Evolutionary conservation across 2,329 filamentous ascomycete species (phyloP), one percentile per base, ranked within the genome.

Genomic region (Boeremia lycopersici): DNA sequence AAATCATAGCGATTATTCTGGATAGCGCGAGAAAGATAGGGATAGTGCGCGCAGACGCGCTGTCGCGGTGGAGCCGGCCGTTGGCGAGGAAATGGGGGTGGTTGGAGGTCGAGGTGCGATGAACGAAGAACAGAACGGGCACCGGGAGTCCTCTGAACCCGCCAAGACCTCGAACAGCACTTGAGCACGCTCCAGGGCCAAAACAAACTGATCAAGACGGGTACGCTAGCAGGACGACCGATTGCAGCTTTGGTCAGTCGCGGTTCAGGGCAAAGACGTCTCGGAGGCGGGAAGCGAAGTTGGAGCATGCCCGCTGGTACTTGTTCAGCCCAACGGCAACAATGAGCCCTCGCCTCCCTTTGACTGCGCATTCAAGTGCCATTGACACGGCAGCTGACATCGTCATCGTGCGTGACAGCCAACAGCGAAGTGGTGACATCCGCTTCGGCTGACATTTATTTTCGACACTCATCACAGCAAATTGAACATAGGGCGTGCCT

Each of bases 41-140:
- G 40, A 36, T 50, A 55, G 54, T 53, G 64, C 62, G 68, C 64
- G 62, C 56, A 56, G 60, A 63, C 64, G 70, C 65, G 67, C 56
- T 49, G 64, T 59, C 57, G 64, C 54, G 56, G 59, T 48, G 57
- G 40, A 45, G 40, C 35, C 35, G 49, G 46, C 17, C 41, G 52
- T 47, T 46, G 48, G 58, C 43, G 56, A 55, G 42, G 57, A 62
- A 68, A 62, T 62, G 67, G 63, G 64, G 48, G 70, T 69, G 71
- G 71, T 66, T 71, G 69, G 70, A 61, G 57, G 63, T 64, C 48
- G 63, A 56, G 49, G 26, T 53, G 50, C 53, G 52, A 53, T 44
- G 52, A 47, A 50, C 34, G 56, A 61, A 29, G 40, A 49, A 41
- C 43, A 47, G 41, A 46, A 41, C 30, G 19, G 28, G 30, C 40